Evolutionary conservation across 768 basidiomycete species (phyloP), one percentile per base, ranked within the genome.

Genomic region (Trametes punicea): DNA sequence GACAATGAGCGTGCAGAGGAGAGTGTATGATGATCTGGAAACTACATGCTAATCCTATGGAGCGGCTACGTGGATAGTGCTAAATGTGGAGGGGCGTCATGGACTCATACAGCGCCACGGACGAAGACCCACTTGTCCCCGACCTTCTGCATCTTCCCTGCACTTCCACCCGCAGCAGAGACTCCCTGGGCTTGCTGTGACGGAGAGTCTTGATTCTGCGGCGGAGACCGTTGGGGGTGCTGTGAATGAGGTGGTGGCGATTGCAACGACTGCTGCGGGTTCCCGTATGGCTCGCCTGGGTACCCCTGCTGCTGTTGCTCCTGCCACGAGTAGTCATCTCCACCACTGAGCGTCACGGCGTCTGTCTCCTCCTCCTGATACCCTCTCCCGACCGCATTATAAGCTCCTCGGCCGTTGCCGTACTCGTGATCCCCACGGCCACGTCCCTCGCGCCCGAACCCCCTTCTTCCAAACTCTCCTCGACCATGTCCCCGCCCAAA

Each of bases 51-150:
- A 18, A 46, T 42, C 31, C 47, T 31, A 48, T 20, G 40, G 31
- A 23, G 49, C 18, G n/a, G 29, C 44, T 55, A 57, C 55, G 55
- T 56, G 25, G 33, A 46, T 45, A 48, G 56, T 61, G 41, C 51
- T 25, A 34, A 27, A 29, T 13, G 20, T 31, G 11, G 16, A 55
- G 23, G 3, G 6, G 10, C 9, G 33, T 18, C 10, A 6, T 18
- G 30, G 18, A 29, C 18, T 58, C 41, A 57, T 38, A 62, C 64
- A 21, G 65, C 64, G 34, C 58, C 56, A 61, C 75, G 79, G 61
- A 84, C 81, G 71, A 87, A 89, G 49, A 84, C 71, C 89, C 87
- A 89, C 64, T 79, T 82, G 69, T 84, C 88, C 38, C 82, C 86
- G 20, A 88, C 73, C 62, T 76, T 80, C 71, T 83, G 81, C 87